A percentile compares a stretch with the other conserved stretches of the same genome.
phyloP scores from a whole-genome alignment of 2,329 filamentous ascomycete genomes.

The Aureobasidium subglaciale region DNA sequence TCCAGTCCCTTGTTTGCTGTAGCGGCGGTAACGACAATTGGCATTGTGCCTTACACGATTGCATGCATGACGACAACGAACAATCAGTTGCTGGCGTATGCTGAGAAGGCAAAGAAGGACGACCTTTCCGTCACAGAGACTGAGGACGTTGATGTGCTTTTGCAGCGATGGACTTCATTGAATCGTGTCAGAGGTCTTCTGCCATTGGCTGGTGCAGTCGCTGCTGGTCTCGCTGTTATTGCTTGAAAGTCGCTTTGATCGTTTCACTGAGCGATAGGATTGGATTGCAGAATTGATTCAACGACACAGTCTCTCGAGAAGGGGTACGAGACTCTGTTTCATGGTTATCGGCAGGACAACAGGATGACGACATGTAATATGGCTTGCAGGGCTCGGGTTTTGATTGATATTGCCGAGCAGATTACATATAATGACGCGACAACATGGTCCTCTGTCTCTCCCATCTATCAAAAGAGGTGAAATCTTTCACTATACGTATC shows the following conservation, averaged over 20 bases:
- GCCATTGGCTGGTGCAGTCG: neutral
- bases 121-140: neutral
- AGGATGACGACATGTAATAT: too few species aligned
- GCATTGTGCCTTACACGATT: neutral
- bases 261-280: too few species aligned
- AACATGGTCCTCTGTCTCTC: neutral
- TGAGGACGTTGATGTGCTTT: neutral
- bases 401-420: too few species aligned
- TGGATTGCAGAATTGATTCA: too few species aligned
- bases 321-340: too few species aligned
- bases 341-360: too few species aligned
- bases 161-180: neutral
- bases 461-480: too few species aligned
- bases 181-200: neutral
- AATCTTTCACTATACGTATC: neutral
- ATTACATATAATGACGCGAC: too few species aligned
- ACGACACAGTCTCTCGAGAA: too few species aligned
- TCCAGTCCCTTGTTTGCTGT: neutral
- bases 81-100: neutral
- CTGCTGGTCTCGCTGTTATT: neutral
- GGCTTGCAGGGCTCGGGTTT: neutral
- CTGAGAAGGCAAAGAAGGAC: neutral
- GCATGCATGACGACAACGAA: neutral
- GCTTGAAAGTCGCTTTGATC: neutral
- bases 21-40: neutral